Percentiles rank a stretch among this genome's conserved stretches.
Evolutionary conservation across 768 basidiomycete species (phyloP).

Genomic region (Suillus hirtellus): DNA sequence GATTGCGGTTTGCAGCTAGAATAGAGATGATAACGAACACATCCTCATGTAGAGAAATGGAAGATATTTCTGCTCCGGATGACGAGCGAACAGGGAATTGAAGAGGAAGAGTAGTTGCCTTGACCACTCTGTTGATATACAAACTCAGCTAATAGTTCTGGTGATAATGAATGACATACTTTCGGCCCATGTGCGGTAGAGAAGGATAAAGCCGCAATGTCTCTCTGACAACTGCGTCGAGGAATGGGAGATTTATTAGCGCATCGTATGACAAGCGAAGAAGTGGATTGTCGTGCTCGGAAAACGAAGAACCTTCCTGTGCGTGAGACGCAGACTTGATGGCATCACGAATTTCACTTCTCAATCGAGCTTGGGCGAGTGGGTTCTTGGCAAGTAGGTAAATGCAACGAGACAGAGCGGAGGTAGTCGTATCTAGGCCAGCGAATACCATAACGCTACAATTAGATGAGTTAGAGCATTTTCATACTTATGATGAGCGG

Average conservation of each 20-base stretch:
- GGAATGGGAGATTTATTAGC: slow-evolving; percentile 38
- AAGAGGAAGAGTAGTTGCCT: not conserved
- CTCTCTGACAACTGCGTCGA: slow-evolving; percentile 41
- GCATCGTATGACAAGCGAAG: slow-evolving; percentile 29
- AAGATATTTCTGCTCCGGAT: slow-evolving; percentile 4
- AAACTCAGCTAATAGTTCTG: not conserved
- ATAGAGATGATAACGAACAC: slow-evolving; percentile 42
- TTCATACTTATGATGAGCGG: not conserved
- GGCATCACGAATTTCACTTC: slow-evolving; percentile 13
- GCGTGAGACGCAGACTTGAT: slow-evolving; percentile 15
- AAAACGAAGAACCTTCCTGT: not conserved
- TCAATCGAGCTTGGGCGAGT: slow-evolving; percentile 1
- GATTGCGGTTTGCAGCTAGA: slow-evolving; percentile 41
- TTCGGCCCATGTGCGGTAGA: slow-evolving; percentile 15
- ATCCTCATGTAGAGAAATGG: not conserved
- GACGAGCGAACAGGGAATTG: slow-evolving; percentile 6
- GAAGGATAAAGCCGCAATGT: slow-evolving; percentile 35
- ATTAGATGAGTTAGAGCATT: not conserved
- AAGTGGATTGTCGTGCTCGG: slow-evolving; percentile 25
- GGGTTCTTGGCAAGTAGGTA: slow-evolving; percentile 20
- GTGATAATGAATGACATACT: slow-evolving; percentile 13
- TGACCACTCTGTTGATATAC: not conserved
- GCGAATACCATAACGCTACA: slow-evolving; percentile 26
- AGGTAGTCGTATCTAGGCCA: slow-evolving; percentile 21
- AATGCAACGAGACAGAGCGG: slow-evolving; percentile 19